These are phyloP conservation scores for Neckera pumila DNA, from an alignment of 225 moss, liverwort and hornwort genomes.

Conservation along the genomic window DNA sequence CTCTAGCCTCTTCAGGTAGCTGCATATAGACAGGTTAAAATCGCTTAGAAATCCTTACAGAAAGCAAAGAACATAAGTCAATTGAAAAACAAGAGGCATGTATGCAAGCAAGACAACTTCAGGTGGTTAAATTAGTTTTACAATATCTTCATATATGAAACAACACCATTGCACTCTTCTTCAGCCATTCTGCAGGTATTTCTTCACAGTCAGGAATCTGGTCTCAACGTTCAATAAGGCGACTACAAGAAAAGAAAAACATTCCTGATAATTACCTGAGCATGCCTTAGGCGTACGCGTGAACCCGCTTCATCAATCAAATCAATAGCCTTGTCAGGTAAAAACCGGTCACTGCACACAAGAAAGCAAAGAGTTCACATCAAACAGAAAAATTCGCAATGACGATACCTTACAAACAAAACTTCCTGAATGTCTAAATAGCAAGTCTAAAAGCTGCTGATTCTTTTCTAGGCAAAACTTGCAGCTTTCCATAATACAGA, in stretches of 20 bases:
- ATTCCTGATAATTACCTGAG: constrained; percentile 49
- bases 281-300: constrained; percentile 84
- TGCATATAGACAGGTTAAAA: constrained; percentile 1
- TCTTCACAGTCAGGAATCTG: neutral
- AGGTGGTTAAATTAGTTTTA: neutral
- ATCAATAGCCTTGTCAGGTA: constrained; percentile 97
- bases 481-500: neutral
- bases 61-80: neutral
- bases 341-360: constrained; percentile 78
- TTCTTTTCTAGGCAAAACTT: neutral
- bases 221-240: neutral
- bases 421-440: neutral
- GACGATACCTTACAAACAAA: neutral
- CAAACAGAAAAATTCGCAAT: neutral
- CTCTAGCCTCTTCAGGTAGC: constrained; percentile 94
- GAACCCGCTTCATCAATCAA: constrained; percentile 97
- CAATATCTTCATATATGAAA: neutral
- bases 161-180: neutral
- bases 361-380: neutral
- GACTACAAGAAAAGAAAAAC: neutral
- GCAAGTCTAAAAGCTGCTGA: neutral
- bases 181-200: neutral
- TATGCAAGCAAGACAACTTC: neutral
- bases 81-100: neutral
- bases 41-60: neutral